Base-by-base conservation (phyloP, 805 yeast genomes). In the Metschnikowia corniflorae region DNA sequence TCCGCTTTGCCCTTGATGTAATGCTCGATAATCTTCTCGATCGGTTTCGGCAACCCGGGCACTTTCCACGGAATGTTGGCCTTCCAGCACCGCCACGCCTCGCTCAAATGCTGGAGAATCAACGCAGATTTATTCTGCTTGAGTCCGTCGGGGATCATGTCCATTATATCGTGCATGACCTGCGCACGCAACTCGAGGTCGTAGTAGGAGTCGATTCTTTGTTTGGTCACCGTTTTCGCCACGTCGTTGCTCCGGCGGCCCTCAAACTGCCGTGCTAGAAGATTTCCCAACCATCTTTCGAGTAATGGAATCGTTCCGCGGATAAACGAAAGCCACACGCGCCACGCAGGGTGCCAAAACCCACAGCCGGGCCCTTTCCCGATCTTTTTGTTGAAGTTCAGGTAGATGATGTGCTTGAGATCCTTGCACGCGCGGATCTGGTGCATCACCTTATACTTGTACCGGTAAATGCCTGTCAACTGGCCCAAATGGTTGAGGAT, bases 11-110 rank as follows among this genome's bases (percentile, higher is more conserved):
- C 95, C 53, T 87, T 82, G 32, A 93, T 81, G 53, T 93, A 93
- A 29, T 96, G 75, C 53, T 86, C 82, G 43, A 93, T 89, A 25
- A 93, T 86, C 29, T 78, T 76, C 47, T 81, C 93, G 17, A 93
- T 77, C 0, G 97, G 97, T 35, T 75, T 83, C 2, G 99, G 98
- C 62, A 93, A 68, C 0, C 97, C 97, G 1, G 96, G 95, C 12
- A 93, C 97, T 49, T 86, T 80, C 97, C 97, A 93, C 0, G 97
- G 96, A 40, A 93, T 83, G 54, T 93, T 91, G 2, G 98, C 98
- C 58, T 93, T 93, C 99, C 99, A 93, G 58, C 97, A 93, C 57
- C 98, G 70, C 99, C 99, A 93, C 0, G 98, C 98, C 59, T 93
- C 98, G 55, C 95, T 85, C 40, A 93, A 69, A 60, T 93, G 99